These are phyloP conservation scores for Talaromyces nanjingensis DNA, from an alignment of 495 filamentous ascomycete species.

Conservation along the genomic window DNA sequence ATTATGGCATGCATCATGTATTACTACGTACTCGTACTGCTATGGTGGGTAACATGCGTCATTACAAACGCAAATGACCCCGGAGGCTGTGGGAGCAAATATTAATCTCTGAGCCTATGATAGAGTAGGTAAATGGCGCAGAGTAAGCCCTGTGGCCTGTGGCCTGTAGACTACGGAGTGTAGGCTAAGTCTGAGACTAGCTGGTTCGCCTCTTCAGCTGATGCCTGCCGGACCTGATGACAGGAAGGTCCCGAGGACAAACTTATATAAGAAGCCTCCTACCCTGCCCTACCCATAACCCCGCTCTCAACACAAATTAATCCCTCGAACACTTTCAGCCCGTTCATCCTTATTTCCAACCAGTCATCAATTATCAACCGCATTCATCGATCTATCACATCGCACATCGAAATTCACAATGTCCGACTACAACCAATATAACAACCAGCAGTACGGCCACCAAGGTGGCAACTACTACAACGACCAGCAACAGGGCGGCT, in stretches of 20 bases:
- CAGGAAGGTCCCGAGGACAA: not conserved
- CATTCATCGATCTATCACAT: no score
- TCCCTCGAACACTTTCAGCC: not conserved
- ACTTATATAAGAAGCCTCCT: conserved; percentile 1
- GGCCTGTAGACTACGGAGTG: not conserved
- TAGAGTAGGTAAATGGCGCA: not conserved
- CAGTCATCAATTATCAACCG: not conserved
- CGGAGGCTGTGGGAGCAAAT: not conserved
- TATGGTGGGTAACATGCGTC: not conserved
- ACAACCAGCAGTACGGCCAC: conserved; percentile 22
- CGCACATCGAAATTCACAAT: conserved; percentile 15
- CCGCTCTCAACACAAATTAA: not conserved
- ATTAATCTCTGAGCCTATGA: no score
- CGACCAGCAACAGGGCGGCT: conserved; percentile 18
- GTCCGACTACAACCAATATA: conserved; percentile 38
- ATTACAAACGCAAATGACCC: not conserved
- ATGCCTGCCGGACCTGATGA: not conserved
- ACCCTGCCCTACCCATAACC: not conserved
- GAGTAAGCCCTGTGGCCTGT: not conserved
- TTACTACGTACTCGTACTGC: not conserved
- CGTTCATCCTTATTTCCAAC: not conserved
- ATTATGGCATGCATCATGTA: not conserved
- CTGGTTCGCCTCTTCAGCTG: not conserved
- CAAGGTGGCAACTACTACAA: conserved; percentile 22
- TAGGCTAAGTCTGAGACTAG: not conserved